phyloP scores from a whole-genome alignment of 1,139 yeast genomes.

The Diutina rugosa region DNA sequence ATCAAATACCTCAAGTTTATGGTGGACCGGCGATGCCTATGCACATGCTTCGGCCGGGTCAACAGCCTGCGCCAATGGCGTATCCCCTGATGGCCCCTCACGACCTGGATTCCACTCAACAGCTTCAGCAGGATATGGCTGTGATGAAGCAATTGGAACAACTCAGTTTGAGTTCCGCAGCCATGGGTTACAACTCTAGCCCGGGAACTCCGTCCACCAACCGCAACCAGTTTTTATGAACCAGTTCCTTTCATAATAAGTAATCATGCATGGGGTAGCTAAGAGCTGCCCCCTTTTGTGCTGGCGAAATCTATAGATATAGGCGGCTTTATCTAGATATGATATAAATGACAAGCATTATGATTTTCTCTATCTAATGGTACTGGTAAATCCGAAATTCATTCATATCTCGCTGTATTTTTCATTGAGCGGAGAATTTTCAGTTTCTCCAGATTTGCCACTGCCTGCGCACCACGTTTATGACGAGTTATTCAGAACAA shows the following conservation, averaged over 20 bases:
- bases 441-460: background rate
- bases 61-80: background rate
- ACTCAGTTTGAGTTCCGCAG: constrained; percentile 34
- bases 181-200: constrained; percentile 33
- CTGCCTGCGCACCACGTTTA: background rate
- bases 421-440: background rate
- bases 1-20: no score
- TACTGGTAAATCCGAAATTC: no score
- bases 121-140: constrained; percentile 16
- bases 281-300: background rate
- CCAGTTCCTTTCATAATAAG: background rate
- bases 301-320: background rate
- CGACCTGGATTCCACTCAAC: background rate
- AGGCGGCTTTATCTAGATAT: background rate
- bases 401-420: no score
- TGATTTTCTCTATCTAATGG: no score
- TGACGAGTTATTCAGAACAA: background rate
- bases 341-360: background rate
- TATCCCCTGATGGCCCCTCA: background rate
- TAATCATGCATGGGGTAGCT: constrained; percentile 1
- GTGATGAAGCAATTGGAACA: constrained; percentile 40
- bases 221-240: background rate
- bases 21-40: background rate
- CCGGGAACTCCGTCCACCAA: constrained; percentile 19
- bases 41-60: background rate